Base-by-base conservation (phyloP, 2,329 filamentous ascomycete genomes). In the Fusarium sp. region DNA sequence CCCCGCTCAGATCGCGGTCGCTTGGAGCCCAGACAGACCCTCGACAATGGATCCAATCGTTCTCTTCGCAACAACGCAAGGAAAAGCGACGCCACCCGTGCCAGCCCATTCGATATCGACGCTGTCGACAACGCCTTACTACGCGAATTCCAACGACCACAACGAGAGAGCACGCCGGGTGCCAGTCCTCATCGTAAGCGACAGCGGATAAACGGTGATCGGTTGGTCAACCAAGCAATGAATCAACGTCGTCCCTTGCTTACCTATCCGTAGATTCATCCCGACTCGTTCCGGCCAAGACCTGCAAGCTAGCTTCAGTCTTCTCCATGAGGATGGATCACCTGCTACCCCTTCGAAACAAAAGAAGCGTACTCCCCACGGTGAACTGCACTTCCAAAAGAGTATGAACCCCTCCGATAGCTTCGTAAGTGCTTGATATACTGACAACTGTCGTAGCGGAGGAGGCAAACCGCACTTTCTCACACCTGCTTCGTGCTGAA, bases 381-480 rank as follows among this genome's bases (percentile, higher is more conserved):
- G 92, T 57, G 96, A 97, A 79, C 86, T 97, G 68, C 91, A 98
- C 78, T 97, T 97, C 71, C 96, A 99, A 78, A 94, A 90, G 80
- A 96, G 93, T 95, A 83, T 76, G 90, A 57, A 54, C 16, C 36
- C 25, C 29, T 38, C 33, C 14, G 38, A 49, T 44, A 23, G 57
- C n/a, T 7, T 14, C 4, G 23, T 25, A 6, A 31, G 10, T 38
- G n/a, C 16, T 51, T 49, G 23, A 11, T 11, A 13, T 29, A 40
- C 58, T 75, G 25, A 75, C 66, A 20, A 6, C 36, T 46, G 42
- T 59, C 23, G 5, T 36, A 89, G 94, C 92, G 54, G 94, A 97
- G 81, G 93, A 98, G 85, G 96, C 96, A 51, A 97, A 99, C 75
- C 88, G 92, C 64, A 97, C 93, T 18, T 99, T 95, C 79, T 96